Evolutionary conservation across 2,329 filamentous ascomycete species (phyloP).

Genomic region (Coniella vitis): DNA sequence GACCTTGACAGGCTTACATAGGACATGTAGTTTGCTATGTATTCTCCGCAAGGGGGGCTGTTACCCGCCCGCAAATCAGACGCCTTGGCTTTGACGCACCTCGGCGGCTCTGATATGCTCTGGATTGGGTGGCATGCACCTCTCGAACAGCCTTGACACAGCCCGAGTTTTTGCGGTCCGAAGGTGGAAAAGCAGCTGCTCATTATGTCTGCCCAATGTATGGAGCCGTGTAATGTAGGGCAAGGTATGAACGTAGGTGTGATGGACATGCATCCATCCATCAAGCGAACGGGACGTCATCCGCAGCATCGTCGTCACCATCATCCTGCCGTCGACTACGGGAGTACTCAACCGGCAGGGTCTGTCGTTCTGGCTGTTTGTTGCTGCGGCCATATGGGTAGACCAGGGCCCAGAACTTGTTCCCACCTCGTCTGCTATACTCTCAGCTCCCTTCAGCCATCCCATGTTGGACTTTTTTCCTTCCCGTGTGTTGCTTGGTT

Average conservation of each 20-base stretch:
- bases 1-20: too few relatives aligned
- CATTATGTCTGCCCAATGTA: too few relatives aligned
- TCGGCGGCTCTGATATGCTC: slow-evolving; percentile 4
- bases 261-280: not conserved
- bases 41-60: not conserved
- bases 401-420: not conserved
- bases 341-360: not conserved
- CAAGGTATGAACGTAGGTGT: not conserved
- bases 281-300: too few relatives aligned
- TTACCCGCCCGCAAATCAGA: not conserved
- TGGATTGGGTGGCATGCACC: slow-evolving; percentile 1
- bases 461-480: not conserved
- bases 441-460: too few relatives aligned
- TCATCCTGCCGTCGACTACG: not conserved
- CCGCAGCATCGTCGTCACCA: too few relatives aligned
- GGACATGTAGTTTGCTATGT: too few relatives aligned
- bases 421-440: not conserved
- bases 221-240: not conserved
- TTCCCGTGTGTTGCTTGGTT: slow-evolving; percentile 10
- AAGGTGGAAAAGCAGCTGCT: too few relatives aligned
- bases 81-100: not conserved
- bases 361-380: not conserved
- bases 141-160: not conserved
- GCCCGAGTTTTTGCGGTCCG: too few relatives aligned
- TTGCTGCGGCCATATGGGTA: slow-evolving; percentile 1